Evolutionary conservation across 805 yeast species (phyloP), one percentile per base, ranked within the genome.

Genomic region (Candida alai): DNA sequence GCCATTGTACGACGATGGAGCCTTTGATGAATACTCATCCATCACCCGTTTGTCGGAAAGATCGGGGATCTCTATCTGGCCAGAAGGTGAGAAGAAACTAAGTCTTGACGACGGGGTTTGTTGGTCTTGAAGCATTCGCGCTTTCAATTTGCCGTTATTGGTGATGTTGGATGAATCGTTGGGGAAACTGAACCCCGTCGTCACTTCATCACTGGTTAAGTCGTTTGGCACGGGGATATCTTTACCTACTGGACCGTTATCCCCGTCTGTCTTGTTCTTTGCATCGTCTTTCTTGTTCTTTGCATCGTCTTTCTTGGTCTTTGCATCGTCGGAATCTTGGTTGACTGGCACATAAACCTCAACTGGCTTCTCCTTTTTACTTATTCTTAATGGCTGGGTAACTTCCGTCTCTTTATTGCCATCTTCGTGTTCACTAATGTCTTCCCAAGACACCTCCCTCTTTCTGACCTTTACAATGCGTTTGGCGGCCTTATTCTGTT

Each of bases 51-150:
- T 33, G 26, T 56, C 60, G 19, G 49, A 49, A 17, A 65, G 48
- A 30, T 64, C 62, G 1, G 73, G 72, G 15, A 67, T 67, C 35
- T 65, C 68, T 14, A 67, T 67, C 33, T 62, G 68, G 4, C 70
- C 71, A 11, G 34, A 39, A 16, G 25, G 32, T 6, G 43, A 35
- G 19, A 32, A 36, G 28, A 40, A 47, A 22, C 54, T 50, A 19
- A 33, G 30, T 22, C 48, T 39, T 6, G 52, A 41, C 19, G 32
- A 40, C 8, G 40, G 42, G 1, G 52, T 39, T 32, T 34, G 48
- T 15, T 24, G 35, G 13, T 47, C 44, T 6, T 28, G 32, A 9
- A 45, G 36, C 23, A 30, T 39, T 36, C 45, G 44, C 17, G 30
- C 35, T 21, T 39, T 43, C 7, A 47, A 37, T 19, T 44, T 37